Conservation (phyloP, 768 basidiomycete genomes). For the Auricularia auricula-judae region DNA sequence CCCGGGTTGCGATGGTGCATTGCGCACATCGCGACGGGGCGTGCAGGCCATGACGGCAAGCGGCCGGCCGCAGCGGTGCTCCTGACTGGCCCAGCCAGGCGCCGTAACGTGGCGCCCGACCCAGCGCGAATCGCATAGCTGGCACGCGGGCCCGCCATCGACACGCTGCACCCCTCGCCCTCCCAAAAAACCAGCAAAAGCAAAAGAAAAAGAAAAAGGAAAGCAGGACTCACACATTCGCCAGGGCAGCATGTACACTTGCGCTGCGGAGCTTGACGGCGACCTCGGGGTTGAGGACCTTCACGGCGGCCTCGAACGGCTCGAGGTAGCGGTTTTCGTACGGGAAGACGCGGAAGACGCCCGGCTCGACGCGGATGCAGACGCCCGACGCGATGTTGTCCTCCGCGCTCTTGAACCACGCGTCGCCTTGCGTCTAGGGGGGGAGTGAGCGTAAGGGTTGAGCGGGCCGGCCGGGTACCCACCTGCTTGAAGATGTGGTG, state of each 20-base stretch:
- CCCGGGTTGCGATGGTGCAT: too few species aligned
- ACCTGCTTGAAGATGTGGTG: conserved; percentile 74
- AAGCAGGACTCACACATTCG: conserved; percentile 41
- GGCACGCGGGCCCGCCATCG: too few species aligned
- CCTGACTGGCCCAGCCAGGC: too few species aligned
- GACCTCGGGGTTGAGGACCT: conserved; percentile 68
- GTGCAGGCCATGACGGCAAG: too few species aligned
- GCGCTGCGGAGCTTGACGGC: conserved; percentile 74
- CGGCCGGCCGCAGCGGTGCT: too few species aligned
- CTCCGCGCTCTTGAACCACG: conserved; percentile 79
- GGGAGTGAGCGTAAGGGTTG: neutral
- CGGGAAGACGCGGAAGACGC: conserved; percentile 71
- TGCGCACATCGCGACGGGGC: too few species aligned
- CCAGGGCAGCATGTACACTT: conserved; percentile 67
- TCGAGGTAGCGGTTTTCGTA: conserved; percentile 73
- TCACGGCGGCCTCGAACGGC: conserved; percentile 74
- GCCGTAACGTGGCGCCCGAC: too few species aligned
- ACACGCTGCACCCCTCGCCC: too few species aligned
- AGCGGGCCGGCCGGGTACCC: conserved; percentile 11
- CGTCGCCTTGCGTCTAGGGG: conserved; percentile 64
- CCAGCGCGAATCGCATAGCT: conserved; percentile 1
- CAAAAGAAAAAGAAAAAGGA: neutral
- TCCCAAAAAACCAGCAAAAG: neutral
- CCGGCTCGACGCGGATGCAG: conserved; percentile 57
- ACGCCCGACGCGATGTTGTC: conserved; percentile 75